Evolutionary conservation across 805 yeast genomes (phyloP).

Genomic region (Lachancea sp.): DNA sequence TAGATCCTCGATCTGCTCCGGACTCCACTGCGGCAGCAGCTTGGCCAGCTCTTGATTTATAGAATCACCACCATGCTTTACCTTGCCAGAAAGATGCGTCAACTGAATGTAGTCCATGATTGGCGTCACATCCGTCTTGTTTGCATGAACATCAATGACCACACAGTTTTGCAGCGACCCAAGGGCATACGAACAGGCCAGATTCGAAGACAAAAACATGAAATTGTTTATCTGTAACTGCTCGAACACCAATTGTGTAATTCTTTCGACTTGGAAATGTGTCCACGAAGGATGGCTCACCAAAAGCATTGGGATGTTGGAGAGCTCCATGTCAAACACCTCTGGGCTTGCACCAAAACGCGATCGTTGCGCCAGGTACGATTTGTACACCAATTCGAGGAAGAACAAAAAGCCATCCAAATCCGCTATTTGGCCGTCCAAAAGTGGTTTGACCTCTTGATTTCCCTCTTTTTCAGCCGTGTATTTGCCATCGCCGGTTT

Average conservation of each 20-base stretch:
- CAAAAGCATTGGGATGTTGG: constrained; percentile 62
- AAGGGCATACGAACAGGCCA: constrained; percentile 69
- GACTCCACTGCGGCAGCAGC: constrained; percentile 52
- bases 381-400: constrained; percentile 41
- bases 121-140: constrained; percentile 71
- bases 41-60: constrained; percentile 51
- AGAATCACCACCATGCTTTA: constrained; percentile 55
- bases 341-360: constrained; percentile 20
- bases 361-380: constrained; percentile 32
- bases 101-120: constrained; percentile 66
- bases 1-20: constrained; percentile 61
- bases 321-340: constrained; percentile 24
- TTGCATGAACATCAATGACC: constrained; percentile 75
- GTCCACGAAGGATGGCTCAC: constrained; percentile 68
- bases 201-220: constrained; percentile 57
- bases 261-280: constrained; percentile 54
- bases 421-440: constrained; percentile 56
- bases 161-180: constrained; percentile 59
- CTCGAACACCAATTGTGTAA: constrained; percentile 75
- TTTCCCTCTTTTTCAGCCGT: constrained; percentile 32
- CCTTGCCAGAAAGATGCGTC: constrained; percentile 44
- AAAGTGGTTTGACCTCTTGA: constrained; percentile 54
- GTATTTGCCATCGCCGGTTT: constrained; percentile 26
- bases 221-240: constrained; percentile 64
- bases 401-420: constrained; percentile 64